A percentile compares a stretch with the other conserved stretches of the same genome.
phyloP scores from a whole-genome alignment of 1,284 basidiomycete species.

The Taiwanofungus camphoratus region DNA sequence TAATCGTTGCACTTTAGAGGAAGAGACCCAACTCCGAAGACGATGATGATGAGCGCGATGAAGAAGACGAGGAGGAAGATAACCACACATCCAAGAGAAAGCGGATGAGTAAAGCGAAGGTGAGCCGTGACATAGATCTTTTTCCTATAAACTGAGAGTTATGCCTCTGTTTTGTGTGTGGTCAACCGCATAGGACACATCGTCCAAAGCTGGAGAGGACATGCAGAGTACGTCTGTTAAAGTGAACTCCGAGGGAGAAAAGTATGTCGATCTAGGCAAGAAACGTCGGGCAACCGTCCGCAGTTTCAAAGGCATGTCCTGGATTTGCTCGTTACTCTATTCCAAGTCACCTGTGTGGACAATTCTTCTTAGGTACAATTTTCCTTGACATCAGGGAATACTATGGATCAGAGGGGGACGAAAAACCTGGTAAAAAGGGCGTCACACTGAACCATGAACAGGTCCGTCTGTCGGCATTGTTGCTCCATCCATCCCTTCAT shows the following conservation, averaged over 20 bases:
- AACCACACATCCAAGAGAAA: not conserved
- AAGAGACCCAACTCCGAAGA: not conserved
- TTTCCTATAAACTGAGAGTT: no score
- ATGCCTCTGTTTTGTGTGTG: no score
- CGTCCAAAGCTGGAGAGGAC: conserved; percentile 1
- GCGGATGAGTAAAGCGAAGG: no score
- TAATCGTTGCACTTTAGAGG: not conserved
- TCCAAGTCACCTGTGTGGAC: not conserved
- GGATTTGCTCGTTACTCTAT: not conserved
- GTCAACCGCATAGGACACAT: no score
- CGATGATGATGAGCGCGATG: not conserved
- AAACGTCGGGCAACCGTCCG: conserved; percentile 67
- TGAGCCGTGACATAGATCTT: no score
- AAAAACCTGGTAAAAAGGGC: conserved; percentile 80
- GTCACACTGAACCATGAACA: conserved; percentile 69
- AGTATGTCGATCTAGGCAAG: conserved; percentile 63
- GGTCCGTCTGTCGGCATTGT: conserved; percentile 33
- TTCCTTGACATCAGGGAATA: conserved; percentile 79
- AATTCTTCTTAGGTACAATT: conserved; percentile 31
- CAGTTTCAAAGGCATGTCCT: conserved; percentile 55
- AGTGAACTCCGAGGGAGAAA: conserved; percentile 46
- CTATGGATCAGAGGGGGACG: conserved; percentile 56
- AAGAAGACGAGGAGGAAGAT: conserved; percentile 3
- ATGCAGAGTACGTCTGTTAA: conserved; percentile 9
- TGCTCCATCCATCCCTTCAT: conserved; percentile 1